Percentiles rank a stretch among this genome's conserved stretches.
These are phyloP conservation scores for Hymenotorrendiella dingleyae DNA, from an alignment of 2,329 filamentous ascomycete genomes.

Conservation along the genomic window DNA sequence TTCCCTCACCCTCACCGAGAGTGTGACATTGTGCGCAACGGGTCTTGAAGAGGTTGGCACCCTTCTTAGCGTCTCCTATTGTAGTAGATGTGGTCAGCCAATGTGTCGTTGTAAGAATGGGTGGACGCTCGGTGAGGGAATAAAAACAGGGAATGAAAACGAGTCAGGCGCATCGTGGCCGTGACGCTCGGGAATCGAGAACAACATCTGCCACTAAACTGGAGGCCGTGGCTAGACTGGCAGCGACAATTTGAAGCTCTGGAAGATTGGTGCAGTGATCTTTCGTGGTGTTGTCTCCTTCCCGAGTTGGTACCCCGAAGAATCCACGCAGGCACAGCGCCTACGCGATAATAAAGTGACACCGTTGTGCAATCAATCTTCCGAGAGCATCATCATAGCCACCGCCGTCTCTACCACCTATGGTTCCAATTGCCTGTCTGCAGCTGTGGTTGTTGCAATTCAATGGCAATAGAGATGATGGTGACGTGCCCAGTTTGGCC, in stretches of 20 bases:
- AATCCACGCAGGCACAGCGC: no score
- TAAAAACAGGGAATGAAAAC: no score
- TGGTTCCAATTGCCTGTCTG: background rate
- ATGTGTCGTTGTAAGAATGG: no score
- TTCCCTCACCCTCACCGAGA: conserved; percentile 79
- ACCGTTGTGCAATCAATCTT: no score
- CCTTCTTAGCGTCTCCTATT: conserved; percentile 88
- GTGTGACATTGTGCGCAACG: conserved; percentile 99
- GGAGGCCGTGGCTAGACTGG: background rate
- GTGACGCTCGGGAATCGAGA: no score
- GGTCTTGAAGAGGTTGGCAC: conserved; percentile 98
- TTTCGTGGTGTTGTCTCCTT: conserved; percentile 7
- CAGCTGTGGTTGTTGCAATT: background rate
- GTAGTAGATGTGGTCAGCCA: conserved; percentile 28
- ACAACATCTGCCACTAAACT: no score
- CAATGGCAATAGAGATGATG: conserved; percentile 7
- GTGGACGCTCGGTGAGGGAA: no score
- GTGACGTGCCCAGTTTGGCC: conserved; percentile 19
- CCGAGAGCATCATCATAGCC: background rate
- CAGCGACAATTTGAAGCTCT: conserved; percentile 1
- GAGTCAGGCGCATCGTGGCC: no score
- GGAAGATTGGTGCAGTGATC: background rate
- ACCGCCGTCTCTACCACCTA: background rate
- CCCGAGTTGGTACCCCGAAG: background rate
- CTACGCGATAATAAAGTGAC: no score